Evolutionary conservation across 2,329 filamentous ascomycete genomes (phyloP), one percentile per base, ranked within the genome.

Genomic region (Paecilomyces niveus): DNA sequence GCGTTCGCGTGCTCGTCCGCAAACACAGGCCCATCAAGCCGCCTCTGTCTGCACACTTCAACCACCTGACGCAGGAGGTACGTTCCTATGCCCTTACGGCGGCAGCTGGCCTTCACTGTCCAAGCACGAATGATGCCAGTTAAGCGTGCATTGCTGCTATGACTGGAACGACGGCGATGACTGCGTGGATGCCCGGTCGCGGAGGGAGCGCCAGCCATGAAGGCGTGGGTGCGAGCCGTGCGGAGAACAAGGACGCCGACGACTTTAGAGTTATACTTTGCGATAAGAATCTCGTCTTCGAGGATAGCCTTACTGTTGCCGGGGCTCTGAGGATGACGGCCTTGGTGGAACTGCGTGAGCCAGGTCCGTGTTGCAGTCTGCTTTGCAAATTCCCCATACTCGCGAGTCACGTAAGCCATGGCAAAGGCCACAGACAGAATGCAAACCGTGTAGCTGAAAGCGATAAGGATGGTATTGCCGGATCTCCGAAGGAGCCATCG

Each of bases 1-100:
- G 85, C 84, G 80, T 92, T 90, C 54, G 89, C 89, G 77, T 95
- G 90, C 64, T 89, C 85, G 57, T 81, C 78, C 7, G 88, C 89
- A 70, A 95, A 94, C 62, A 85, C 80, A 4, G 83, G 84, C 33
- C 85, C 86, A 59, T 83, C 84, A 26, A 89, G 89, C 61, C 88
- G 88, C 68, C 83, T 83, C 72, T 87, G 86, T 65, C 83, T 84
- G 58, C 88, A 87, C 58, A 88, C 73, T 55, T 82, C 81, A 2
- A 92, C 86, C 2, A 88, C 89, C 65, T 90, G 89, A 65, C 87
- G 83, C 53, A 96, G 78, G 68, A 96, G 75, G 53, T 86, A 86
- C 53, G 78, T 81, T 9, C 90, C 91, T 29, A 94, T 79, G 3
- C 90, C 90, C 64, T 84, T 85, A 54, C 83, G 80, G 49, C 91